phyloP scores from a whole-genome alignment of 768 basidiomycete genomes.

The Cytidiella melzeri region DNA sequence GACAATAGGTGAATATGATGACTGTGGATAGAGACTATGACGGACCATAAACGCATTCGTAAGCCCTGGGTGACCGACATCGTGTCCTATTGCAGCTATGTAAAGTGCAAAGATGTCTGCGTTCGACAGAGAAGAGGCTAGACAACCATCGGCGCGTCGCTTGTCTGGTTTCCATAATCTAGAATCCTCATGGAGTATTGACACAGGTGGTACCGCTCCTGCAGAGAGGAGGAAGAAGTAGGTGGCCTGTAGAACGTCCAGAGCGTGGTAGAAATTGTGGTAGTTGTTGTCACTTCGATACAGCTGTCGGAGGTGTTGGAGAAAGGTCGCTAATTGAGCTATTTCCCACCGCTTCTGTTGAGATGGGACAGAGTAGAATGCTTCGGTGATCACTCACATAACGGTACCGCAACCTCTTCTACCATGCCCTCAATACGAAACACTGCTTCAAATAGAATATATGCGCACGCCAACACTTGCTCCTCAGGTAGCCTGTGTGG shows the following conservation, averaged over 20 bases:
- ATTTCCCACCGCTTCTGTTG: too few relatives aligned
- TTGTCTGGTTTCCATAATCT: slow-evolving; percentile 34
- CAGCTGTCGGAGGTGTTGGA: slow-evolving; percentile 84
- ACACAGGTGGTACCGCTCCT: slow-evolving; percentile 74
- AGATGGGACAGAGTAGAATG: not conserved
- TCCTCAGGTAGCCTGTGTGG: slow-evolving; percentile 78
- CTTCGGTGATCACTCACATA: slow-evolving; percentile 40
- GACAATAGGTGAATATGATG: slow-evolving; percentile 2
- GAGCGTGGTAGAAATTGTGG: slow-evolving; percentile 96
- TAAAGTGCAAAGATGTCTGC: slow-evolving; percentile 81
- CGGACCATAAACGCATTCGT: slow-evolving; percentile 91
- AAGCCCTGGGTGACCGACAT: slow-evolving; percentile 95
- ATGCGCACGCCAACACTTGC: slow-evolving; percentile 74
- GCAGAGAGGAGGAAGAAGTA: slow-evolving; percentile 79
- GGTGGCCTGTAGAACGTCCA: slow-evolving; percentile 92
- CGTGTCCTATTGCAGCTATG: slow-evolving; percentile 94
- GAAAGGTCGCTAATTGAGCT: slow-evolving; percentile 74
- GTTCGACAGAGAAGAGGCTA: slow-evolving; percentile 38
- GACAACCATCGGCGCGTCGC: slow-evolving; percentile 16
- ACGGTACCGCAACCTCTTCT: slow-evolving; percentile 47
- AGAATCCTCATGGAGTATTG: slow-evolving; percentile 43
- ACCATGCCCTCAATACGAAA: slow-evolving; percentile 75
- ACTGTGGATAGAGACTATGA: slow-evolving; percentile 10
- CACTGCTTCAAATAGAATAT: slow-evolving; percentile 82
- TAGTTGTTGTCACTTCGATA: slow-evolving; percentile 92